Base-by-base conservation (phyloP, 257 asterid genomes). In the Petrea volubilis region DNA sequence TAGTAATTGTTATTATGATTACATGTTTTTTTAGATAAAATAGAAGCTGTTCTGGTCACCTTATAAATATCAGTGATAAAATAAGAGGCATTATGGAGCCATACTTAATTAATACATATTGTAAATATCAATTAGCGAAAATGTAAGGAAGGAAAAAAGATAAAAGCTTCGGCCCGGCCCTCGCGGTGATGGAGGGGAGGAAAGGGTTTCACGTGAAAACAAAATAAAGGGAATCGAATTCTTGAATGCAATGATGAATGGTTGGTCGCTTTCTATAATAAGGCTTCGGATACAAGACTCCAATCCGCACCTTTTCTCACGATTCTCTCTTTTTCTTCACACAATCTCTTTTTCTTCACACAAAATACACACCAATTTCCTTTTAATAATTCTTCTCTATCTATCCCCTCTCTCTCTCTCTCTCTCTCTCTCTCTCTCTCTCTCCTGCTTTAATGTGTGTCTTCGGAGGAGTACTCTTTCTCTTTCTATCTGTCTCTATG, bases 211-310 rank as follows among this genome's bases (percentile, higher is more conserved):
- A 60, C 46, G 29, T 40, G 73, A 77, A 55, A 75, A 58, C 17
- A 70, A 69, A 62, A 61, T 29, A 72, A 78, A 68, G 60, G 78
- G 97, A 87, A 86, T 88, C 87, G 60, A 83, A 88, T 90, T 84
- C 90, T 56, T 65, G 74, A 68, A 71, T 34, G 72, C 60, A 80
- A 84, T 85, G 76, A 85, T 88, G 91, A 43, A 78, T 68, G 85
- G 89, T 80, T 83, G 83, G 91, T 92, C 90, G 51, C 87, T 90
- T 88, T 90, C 92, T 85, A 58, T 25, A 77, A 58, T 74, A 81
- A 90, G 83, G 81, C 97, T 93, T 93, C 86, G 18, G 56, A 27
- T 82, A 83, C 90, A 93, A 93, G 85, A 75, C 97, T 90, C 96
- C 97, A 87, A 85, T 75, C 70, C 89, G 71, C 83, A 69, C 86